Percentiles rank a stretch among this genome's conserved stretches.
Conservation (phyloP, 2,329 filamentous ascomycete genomes). For the Aspergillus sp. region DNA sequence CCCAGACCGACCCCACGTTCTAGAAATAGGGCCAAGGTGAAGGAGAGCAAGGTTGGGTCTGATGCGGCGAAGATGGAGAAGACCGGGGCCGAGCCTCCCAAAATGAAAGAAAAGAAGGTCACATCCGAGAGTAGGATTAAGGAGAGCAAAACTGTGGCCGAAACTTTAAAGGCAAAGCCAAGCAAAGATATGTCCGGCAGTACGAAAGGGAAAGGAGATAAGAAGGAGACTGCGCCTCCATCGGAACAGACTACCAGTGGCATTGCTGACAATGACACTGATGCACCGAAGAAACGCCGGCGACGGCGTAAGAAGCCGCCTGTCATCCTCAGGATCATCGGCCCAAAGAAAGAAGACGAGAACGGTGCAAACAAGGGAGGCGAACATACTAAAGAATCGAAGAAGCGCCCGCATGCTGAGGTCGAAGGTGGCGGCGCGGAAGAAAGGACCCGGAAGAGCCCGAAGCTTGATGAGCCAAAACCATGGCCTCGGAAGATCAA, state of each 20-base stretch:
- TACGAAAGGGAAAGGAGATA: too few species aligned
- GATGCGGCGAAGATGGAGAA: too few species aligned
- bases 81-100: too few species aligned
- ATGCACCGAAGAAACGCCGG: neutral
- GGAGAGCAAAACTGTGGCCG: too few species aligned
- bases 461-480: neutral
- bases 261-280: neutral
- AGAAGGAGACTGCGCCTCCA: neutral
- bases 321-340: neutral
- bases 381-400: neutral
- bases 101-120: too few species aligned
- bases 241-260: neutral
- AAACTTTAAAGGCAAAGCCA: too few species aligned
- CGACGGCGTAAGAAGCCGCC: neutral
- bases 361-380: neutral
- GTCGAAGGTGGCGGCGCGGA: conserved; percentile 5
- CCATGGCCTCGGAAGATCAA: neutral
- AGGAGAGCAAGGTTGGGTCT: too few species aligned
- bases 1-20: neutral
- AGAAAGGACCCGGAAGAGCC: conserved; percentile 2
- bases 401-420: conserved; percentile 18
- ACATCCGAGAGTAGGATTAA: too few species aligned
- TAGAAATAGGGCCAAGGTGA: neutral
- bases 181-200: too few species aligned
- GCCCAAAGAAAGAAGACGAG: neutral